Conservation (phyloP, 2,329 filamentous ascomycete species). For the Ophiocordyceps unilateralis region DNA sequence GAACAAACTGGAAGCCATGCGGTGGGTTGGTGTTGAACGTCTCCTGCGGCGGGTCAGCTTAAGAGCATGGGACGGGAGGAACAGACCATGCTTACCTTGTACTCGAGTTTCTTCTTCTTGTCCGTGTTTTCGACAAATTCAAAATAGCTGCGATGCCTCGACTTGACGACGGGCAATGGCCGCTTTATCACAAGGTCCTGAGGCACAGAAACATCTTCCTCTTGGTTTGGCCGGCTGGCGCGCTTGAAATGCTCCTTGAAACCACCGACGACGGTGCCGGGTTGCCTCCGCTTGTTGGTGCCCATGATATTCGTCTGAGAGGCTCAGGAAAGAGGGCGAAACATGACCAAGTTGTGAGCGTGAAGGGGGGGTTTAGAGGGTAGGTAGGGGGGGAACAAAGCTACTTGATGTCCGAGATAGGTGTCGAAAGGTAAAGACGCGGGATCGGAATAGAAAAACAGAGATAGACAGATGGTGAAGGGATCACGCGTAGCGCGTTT, state of each 20-base stretch:
- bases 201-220: slow-evolving; percentile 4
- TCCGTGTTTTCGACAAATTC: slow-evolving; percentile 48
- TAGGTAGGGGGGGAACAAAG: too few relatives aligned
- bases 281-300: slow-evolving; percentile 17
- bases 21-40: slow-evolving; percentile 34
- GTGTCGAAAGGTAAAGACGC: too few relatives aligned
- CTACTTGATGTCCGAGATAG: too few relatives aligned
- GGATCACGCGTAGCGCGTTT: too few relatives aligned
- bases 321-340: not conserved
- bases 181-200: slow-evolving; percentile 20
- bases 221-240: slow-evolving; percentile 13
- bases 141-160: slow-evolving; percentile 44
- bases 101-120: slow-evolving; percentile 47
- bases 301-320: slow-evolving; percentile 12
- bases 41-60: slow-evolving; percentile 24
- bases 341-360: not conserved
- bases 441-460: too few relatives aligned
- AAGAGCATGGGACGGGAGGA: not conserved
- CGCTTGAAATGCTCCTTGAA: slow-evolving; percentile 19
- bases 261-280: slow-evolving; percentile 12
- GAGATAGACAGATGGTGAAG: too few relatives aligned
- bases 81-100: slow-evolving; percentile 28
- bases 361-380: not conserved
- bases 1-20: slow-evolving; percentile 45
- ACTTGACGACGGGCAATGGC: slow-evolving; percentile 20